Evolutionary conservation across 345 rosid genomes (phyloP).

Genomic region (Alliaria petiolata): DNA sequence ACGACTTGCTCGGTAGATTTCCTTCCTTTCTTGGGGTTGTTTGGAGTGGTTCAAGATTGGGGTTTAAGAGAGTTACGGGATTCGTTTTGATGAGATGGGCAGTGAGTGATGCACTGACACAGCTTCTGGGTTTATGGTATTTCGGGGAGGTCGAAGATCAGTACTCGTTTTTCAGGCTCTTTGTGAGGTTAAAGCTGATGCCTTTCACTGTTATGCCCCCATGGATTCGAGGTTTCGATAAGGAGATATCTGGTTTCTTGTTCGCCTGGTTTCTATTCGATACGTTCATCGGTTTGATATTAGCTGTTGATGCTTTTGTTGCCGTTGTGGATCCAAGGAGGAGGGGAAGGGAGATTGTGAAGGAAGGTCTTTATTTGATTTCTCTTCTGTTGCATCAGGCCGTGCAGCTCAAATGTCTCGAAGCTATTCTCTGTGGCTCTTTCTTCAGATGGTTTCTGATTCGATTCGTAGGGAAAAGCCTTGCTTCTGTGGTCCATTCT

Average conservation of each 20-base stretch:
- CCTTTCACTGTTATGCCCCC: conserved; percentile 84
- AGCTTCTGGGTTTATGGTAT: conserved; percentile 82
- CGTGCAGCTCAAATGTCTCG: conserved; percentile 71
- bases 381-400: conserved; percentile 71
- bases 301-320: conserved; percentile 84
- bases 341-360: conserved; percentile 81
- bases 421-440: conserved; percentile 77
- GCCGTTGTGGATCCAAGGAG: conserved; percentile 79
- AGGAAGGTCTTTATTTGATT: conserved; percentile 79
- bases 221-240: conserved; percentile 78
- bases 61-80: conserved; percentile 74
- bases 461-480: conserved; percentile 46
- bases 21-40: conserved; percentile 48
- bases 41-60: conserved; percentile 77
- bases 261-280: conserved; percentile 78
- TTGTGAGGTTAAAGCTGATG: conserved; percentile 85
- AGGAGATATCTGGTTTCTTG: conserved; percentile 84
- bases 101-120: conserved; percentile 80
- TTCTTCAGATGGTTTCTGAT: conserved; percentile 57
- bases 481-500: conserved; percentile 65
- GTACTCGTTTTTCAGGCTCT: conserved; percentile 74
- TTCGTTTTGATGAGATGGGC: conserved; percentile 91
- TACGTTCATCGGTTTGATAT: conserved; percentile 55
- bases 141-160: conserved; percentile 91
- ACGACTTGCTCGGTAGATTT: conserved; percentile 62